Evolutionary conservation across 2,329 filamentous ascomycete genomes (phyloP).

Genomic region (Penicillium griseofulvum): DNA sequence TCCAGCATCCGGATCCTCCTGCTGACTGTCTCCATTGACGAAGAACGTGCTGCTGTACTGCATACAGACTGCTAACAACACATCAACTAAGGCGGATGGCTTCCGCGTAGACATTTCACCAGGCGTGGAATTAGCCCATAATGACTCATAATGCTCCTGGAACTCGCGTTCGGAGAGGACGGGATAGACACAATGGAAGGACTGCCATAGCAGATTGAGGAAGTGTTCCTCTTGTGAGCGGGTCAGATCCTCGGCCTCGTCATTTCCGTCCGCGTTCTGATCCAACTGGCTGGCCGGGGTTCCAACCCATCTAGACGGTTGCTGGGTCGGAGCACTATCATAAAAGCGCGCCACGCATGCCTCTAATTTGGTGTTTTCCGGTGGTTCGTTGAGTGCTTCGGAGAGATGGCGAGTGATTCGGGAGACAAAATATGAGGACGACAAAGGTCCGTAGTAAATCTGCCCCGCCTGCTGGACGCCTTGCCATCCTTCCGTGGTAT

Average conservation of each 20-base stretch:
- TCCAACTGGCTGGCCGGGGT: not conserved
- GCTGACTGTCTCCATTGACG: not conserved
- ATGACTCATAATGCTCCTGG: not conserved
- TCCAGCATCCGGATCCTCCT: not conserved
- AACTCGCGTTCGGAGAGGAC: not conserved
- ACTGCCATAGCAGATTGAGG: constrained; percentile 49
- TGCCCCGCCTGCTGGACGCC: not conserved
- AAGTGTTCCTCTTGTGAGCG: constrained; percentile 49
- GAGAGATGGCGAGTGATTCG: not conserved
- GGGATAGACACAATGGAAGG: constrained; percentile 44
- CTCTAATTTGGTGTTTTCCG: not conserved
- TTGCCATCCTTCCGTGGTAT: not conserved
- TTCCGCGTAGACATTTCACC: not conserved
- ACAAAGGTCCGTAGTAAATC: not conserved
- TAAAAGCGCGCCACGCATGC: not conserved
- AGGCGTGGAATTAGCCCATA: not conserved
- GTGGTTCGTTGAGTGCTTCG: not conserved
- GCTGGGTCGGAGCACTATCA: not conserved
- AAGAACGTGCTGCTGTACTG: not conserved
- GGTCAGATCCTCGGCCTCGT: constrained; percentile 32
- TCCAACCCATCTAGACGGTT: not conserved
- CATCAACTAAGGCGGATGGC: not conserved
- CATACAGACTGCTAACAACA: not conserved
- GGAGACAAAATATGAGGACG: not conserved
- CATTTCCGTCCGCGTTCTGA: not conserved